phyloP scores from a whole-genome alignment of 257 asterid genomes.

The Plantago ovata region DNA sequence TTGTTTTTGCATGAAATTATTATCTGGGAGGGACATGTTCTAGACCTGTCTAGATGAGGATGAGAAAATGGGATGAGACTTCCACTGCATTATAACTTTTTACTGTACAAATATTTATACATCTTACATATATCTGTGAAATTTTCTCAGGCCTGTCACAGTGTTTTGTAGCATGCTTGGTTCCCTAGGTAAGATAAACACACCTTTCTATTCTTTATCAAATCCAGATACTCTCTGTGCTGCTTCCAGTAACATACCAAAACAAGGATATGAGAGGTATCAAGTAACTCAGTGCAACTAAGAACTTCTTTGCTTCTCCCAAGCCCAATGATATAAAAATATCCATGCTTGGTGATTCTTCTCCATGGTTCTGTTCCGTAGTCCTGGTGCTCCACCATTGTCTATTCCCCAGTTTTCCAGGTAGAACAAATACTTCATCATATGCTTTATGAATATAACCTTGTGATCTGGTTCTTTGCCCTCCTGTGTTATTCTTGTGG shows the following conservation, averaged over 20 bases:
- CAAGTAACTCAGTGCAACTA: constrained; percentile 25
- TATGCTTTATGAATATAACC: constrained; percentile 15
- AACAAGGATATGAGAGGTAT: constrained; percentile 39
- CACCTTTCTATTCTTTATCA: constrained; percentile 36
- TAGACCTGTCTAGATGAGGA: neutral
- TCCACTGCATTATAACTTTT: neutral
- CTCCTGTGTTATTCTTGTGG: neutral
- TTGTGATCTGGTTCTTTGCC: constrained; percentile 16
- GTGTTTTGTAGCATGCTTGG: constrained; percentile 38
- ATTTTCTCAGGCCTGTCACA: constrained; percentile 10
- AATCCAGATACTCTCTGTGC: constrained; percentile 44
- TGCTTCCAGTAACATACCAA: constrained; percentile 42
- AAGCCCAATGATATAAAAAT: constrained; percentile 31
- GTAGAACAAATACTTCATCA: constrained; percentile 18
- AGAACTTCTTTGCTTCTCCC: constrained; percentile 40
- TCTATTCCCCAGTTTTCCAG: constrained; percentile 21
- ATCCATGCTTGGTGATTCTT: constrained; percentile 22
- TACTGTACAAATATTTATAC: neutral
- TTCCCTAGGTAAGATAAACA: constrained; percentile 40
- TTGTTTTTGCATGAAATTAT: neutral
- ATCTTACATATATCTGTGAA: constrained; percentile 1
- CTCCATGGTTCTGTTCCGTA: constrained; percentile 7
- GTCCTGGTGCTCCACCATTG: constrained; percentile 6
- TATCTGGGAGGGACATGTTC: neutral
- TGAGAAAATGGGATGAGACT: neutral